Percentiles rank a stretch among this genome's conserved stretches.
Evolutionary conservation across 2,329 filamentous ascomycete genomes (phyloP).

Genomic region (Teratosphaeria gauchensis): DNA sequence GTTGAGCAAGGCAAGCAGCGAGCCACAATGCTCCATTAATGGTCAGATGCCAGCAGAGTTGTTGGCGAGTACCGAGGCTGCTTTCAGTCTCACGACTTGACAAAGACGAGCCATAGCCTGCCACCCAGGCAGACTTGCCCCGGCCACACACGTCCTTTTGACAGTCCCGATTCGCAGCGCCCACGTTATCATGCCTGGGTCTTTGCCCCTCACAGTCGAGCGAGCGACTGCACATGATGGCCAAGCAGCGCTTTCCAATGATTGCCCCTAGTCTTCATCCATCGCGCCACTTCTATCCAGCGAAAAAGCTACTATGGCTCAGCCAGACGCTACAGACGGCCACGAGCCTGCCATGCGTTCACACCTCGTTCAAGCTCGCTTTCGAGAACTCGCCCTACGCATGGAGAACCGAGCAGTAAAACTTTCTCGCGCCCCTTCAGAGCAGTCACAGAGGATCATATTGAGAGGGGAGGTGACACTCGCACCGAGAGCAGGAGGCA

Average conservation of each 20-base stretch:
- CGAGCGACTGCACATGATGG: too few species aligned
- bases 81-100: too few species aligned
- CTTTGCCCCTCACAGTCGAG: too few species aligned
- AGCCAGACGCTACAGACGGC: neutral
- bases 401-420: neutral
- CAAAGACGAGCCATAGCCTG: too few species aligned
- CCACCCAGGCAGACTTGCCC: too few species aligned
- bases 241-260: neutral
- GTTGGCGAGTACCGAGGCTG: too few species aligned
- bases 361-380: neutral
- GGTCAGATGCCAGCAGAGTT: too few species aligned
- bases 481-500: neutral
- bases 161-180: too few species aligned
- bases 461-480: neutral
- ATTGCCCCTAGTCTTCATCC: neutral
- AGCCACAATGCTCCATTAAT: neutral
- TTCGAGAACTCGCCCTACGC: neutral
- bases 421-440: neutral
- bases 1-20: neutral
- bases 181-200: too few species aligned
- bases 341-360: neutral
- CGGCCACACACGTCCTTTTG: too few species aligned
- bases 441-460: neutral
- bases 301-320: neutral
- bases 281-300: neutral